Percentiles rank a stretch among this genome's conserved stretches.
Evolutionary conservation across 768 basidiomycete species (phyloP).

Genomic region (Baorangia bicolor): DNA sequence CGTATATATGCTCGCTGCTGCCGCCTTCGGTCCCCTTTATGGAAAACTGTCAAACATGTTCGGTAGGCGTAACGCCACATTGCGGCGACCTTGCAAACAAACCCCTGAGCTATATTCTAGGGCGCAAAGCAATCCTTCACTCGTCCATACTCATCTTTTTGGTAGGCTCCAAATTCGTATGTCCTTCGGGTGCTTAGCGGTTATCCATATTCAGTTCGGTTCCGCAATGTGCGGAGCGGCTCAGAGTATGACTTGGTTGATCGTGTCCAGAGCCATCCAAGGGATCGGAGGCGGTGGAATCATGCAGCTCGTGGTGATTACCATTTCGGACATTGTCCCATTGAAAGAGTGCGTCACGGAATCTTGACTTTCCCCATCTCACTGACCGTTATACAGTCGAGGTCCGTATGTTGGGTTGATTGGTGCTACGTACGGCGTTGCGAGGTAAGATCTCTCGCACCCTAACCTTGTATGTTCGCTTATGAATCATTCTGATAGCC

Average conservation of each 20-base stretch:
- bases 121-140: constrained; percentile 72
- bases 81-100: not conserved
- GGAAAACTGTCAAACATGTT: constrained; percentile 72
- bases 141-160: constrained; percentile 65
- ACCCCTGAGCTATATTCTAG: constrained; percentile 32
- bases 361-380: not conserved
- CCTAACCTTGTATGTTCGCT: not conserved
- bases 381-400: constrained; percentile 46
- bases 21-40: constrained; percentile 67
- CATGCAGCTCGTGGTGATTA: constrained; percentile 73
- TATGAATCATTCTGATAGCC: constrained; percentile 33
- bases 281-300: constrained; percentile 85
- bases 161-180: constrained; percentile 32
- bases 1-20: constrained; percentile 71
- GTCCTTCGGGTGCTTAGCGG: not conserved
- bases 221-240: constrained; percentile 83
- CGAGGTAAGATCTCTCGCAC: constrained; percentile 34
- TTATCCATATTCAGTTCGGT: constrained; percentile 49
- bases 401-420: constrained; percentile 76
- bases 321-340: constrained; percentile 80
- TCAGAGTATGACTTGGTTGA: constrained; percentile 75
- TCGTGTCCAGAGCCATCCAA: constrained; percentile 74
- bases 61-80: constrained; percentile 21
- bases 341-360: constrained; percentile 59
- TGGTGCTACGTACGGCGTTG: constrained; percentile 77